Evolutionary conservation across 202 grass and related monocot species (phyloP).

Genomic region (Musa balbisiana): DNA sequence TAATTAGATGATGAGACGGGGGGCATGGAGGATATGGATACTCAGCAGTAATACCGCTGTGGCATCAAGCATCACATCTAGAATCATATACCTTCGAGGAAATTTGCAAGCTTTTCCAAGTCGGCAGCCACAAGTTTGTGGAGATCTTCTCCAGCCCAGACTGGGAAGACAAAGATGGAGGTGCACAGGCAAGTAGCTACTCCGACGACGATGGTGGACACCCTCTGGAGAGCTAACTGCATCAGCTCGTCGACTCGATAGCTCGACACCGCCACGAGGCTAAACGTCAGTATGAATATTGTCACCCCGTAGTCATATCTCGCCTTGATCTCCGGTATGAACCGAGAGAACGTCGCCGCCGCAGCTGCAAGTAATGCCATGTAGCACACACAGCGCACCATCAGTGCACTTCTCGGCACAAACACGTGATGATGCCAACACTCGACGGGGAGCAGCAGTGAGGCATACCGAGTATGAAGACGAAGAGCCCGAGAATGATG

Average conservation of each 20-base stretch:
- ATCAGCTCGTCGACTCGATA: conserved; percentile 72
- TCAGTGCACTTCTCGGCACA: too few relatives aligned
- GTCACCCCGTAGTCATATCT: conserved; percentile 86
- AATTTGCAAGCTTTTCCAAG: conserved; percentile 62
- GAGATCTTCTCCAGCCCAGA: conserved; percentile 88
- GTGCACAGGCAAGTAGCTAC: conserved; percentile 65
- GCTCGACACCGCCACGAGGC: conserved; percentile 89
- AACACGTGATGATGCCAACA: too few relatives aligned
- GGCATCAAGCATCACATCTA: background rate
- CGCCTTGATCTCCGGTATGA: conserved; percentile 91
- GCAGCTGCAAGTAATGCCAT: conserved; percentile 34
- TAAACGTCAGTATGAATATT: conserved; percentile 95
- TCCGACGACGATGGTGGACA: conserved; percentile 67
- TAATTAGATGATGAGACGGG: background rate
- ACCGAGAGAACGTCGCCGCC: conserved; percentile 77
- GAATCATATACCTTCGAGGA: conserved; percentile 47
- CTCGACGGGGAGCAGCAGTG: too few relatives aligned
- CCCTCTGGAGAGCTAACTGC: conserved; percentile 65
- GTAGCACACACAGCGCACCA: background rate
- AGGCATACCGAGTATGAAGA: conserved; percentile 59
- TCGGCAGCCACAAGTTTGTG: conserved; percentile 51
- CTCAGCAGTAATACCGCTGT: background rate
- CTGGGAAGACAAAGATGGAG: conserved; percentile 52
- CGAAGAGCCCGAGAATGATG: conserved; percentile 55
- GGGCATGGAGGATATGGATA: background rate